These are phyloP conservation scores for Plantago rigida DNA, from an alignment of 305 asterid genomes.

Conservation along the genomic window DNA sequence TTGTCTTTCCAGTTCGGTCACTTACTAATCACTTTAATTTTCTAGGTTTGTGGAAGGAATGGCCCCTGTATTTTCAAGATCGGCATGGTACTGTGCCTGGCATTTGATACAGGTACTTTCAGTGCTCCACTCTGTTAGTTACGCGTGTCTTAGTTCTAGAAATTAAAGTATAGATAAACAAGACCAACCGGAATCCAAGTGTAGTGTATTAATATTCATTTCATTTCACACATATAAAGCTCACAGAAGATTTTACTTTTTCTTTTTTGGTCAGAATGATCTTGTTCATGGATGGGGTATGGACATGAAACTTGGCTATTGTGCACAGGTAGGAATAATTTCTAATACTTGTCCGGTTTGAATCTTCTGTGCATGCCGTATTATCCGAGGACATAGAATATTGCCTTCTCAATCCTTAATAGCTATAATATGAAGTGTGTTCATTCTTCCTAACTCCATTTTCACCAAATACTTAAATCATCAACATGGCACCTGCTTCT, in stretches of 20 bases:
- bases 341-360: not conserved
- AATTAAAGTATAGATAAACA: not conserved
- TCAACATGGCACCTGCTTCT: too few relatives aligned
- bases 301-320: constrained; percentile 98
- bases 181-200: not conserved
- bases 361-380: too few relatives aligned
- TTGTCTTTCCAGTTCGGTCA: constrained; percentile 8
- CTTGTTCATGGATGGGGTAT: constrained; percentile 99
- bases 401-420: too few relatives aligned
- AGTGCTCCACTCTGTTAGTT: constrained; percentile 7
- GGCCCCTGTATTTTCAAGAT: constrained; percentile 97
- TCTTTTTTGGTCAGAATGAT: constrained; percentile 60
- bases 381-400: too few relatives aligned
- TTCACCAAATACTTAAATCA: too few relatives aligned
- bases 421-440: too few relatives aligned
- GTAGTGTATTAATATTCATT: constrained; percentile 1
- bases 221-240: constrained; percentile 21
- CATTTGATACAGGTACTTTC: constrained; percentile 77
- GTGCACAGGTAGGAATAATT: constrained; percentile 67
- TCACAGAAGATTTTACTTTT: not conserved
- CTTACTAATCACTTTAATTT: constrained; percentile 16
- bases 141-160: constrained; percentile 1
- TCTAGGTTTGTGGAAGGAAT: constrained; percentile 97
- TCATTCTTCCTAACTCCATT: too few relatives aligned
- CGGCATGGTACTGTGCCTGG: constrained; percentile 99